A percentile compares a stretch with the other conserved stretches of the same genome.
These are phyloP conservation scores for Phytophthora capsici DNA, from an alignment of 352 stramenopile species.

Conservation along the genomic window DNA sequence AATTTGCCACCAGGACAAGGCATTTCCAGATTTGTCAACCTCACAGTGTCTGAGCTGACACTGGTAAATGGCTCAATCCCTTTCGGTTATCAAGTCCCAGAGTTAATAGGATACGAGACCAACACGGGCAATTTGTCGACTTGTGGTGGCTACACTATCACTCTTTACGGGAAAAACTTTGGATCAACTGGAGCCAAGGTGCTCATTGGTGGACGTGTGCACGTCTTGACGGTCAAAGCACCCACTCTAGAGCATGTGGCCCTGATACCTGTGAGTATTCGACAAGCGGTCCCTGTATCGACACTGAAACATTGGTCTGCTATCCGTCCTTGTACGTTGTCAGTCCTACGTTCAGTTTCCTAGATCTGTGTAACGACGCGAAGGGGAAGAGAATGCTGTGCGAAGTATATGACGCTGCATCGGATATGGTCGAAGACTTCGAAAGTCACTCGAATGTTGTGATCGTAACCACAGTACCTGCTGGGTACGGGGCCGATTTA, in stretches of 20 bases:
- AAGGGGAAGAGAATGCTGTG: conserved; percentile 43
- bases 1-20: conserved; percentile 59
- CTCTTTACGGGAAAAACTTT: conserved; percentile 73
- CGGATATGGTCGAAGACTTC: conserved; percentile 39
- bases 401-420: conserved; percentile 5
- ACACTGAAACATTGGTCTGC: conserved; percentile 50
- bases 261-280: conserved; percentile 42
- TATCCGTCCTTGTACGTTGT: conserved; percentile 55
- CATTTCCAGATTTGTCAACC: conserved; percentile 40
- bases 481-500: conserved; percentile 53
- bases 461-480: conserved; percentile 51
- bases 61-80: conserved; percentile 41
- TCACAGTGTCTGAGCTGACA: conserved; percentile 42
- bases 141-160: conserved; percentile 63
- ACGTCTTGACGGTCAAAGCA: conserved; percentile 48
- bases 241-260: conserved; percentile 44
- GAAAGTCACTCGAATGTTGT: conserved; percentile 53
- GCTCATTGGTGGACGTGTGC: conserved; percentile 60
- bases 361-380: conserved; percentile 38
- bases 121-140: conserved; percentile 64
- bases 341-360: conserved; percentile 38
- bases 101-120: conserved; percentile 46
- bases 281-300: conserved; percentile 61
- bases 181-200: conserved; percentile 45
- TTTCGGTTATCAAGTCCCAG: conserved; percentile 53